A percentile compares a stretch with the other conserved stretches of the same genome.
Evolutionary conservation across 345 rosid species (phyloP).

Genomic region (Populus davidiana): DNA sequence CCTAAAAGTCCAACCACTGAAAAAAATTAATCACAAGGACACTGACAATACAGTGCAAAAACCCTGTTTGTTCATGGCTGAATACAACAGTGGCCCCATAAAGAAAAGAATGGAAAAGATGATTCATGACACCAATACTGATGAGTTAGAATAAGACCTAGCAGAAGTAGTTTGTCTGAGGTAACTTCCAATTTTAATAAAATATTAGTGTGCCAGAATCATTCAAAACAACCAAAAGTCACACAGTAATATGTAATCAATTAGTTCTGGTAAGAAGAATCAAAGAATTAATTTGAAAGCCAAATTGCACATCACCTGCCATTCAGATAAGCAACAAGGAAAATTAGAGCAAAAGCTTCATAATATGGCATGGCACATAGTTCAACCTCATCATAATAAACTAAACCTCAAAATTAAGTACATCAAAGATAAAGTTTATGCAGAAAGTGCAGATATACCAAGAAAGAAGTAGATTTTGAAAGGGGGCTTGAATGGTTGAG

Average conservation of each 20-base stretch:
- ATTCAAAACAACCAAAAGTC: background rate
- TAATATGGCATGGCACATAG: background rate
- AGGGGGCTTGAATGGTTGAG: slow-evolving; percentile 81
- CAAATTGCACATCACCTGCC: background rate
- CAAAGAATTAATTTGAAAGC: background rate
- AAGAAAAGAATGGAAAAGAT: background rate
- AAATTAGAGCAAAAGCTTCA: background rate
- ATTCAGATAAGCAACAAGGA: background rate
- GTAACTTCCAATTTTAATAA: background rate
- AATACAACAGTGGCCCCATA: background rate
- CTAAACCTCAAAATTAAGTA: background rate
- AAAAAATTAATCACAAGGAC: background rate
- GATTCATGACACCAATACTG: background rate
- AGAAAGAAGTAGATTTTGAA: slow-evolving; percentile 66
- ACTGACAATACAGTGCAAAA: background rate
- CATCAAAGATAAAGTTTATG: background rate
- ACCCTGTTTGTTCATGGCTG: background rate
- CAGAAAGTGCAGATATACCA: slow-evolving; percentile 37
- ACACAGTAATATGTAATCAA: background rate
- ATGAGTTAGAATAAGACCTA: background rate
- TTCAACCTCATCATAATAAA: background rate
- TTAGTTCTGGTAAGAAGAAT: background rate
- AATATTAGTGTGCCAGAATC: background rate
- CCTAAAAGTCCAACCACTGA: background rate
- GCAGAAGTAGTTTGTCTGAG: background rate